A percentile compares a stretch with the other conserved stretches of the same genome.
Evolutionary conservation across 257 asterid genomes (phyloP).

Genomic region (Verbascum thapsus): DNA sequence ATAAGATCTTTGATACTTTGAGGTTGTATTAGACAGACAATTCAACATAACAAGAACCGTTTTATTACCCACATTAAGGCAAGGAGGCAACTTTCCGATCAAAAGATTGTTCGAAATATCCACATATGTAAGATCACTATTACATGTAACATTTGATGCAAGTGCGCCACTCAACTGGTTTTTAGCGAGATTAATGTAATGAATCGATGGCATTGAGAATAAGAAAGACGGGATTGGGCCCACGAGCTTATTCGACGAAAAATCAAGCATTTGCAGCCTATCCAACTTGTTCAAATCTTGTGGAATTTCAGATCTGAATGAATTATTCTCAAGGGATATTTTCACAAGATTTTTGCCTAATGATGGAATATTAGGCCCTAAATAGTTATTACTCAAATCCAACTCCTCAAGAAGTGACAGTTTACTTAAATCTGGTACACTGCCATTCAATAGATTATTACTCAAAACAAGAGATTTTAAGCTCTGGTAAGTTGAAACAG

Average conservation of each 20-base stretch:
- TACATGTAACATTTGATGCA: slow-evolving; percentile 52
- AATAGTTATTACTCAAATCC: slow-evolving; percentile 67
- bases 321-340: slow-evolving; percentile 52
- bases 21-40: slow-evolving; percentile 66
- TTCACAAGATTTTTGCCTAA: slow-evolving; percentile 49
- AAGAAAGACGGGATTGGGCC: slow-evolving; percentile 81
- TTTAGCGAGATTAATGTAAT: slow-evolving; percentile 49
- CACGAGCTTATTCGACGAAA: slow-evolving; percentile 66
- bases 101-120: slow-evolving; percentile 78
- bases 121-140: slow-evolving; percentile 49
- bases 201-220: slow-evolving; percentile 66
- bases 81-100: slow-evolving; percentile 78
- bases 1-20: slow-evolving; percentile 59
- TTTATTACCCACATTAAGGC: slow-evolving; percentile 60
- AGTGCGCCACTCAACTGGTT: slow-evolving; percentile 82
- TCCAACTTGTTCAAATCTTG: slow-evolving; percentile 43
- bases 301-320: slow-evolving; percentile 75
- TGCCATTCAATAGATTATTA: slow-evolving; percentile 69
- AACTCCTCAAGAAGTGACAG: slow-evolving; percentile 54
- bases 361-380: slow-evolving; percentile 75
- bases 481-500: slow-evolving; percentile 52
- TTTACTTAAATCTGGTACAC: slow-evolving; percentile 65
- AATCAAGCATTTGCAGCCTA: slow-evolving; percentile 56
- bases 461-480: slow-evolving; percentile 62
- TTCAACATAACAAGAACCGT: slow-evolving; percentile 61